A percentile compares a stretch with the other conserved stretches of the same genome.
Evolutionary conservation across 768 basidiomycete genomes (phyloP).

Genomic region (Xerocomellus amylosporus): DNA sequence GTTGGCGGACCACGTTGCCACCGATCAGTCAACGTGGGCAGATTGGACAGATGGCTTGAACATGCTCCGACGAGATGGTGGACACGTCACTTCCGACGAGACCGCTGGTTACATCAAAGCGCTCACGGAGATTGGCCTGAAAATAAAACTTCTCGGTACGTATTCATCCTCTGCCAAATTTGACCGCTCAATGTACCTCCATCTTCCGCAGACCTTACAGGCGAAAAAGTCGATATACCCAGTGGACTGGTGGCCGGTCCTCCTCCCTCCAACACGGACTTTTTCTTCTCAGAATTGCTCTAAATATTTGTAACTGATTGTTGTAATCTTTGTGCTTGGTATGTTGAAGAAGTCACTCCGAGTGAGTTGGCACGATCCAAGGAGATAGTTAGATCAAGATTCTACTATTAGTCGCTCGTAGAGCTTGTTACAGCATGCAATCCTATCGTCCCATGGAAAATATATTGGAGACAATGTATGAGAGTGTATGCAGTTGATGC

Average conservation of each 20-base stretch:
- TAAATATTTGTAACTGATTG: constrained; percentile 18
- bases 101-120: constrained; percentile 84
- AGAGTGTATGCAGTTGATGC: constrained; percentile 59
- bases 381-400: constrained; percentile 10
- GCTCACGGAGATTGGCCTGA: constrained; percentile 87
- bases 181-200: not conserved
- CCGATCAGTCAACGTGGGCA: constrained; percentile 76
- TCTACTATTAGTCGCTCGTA: constrained; percentile 25
- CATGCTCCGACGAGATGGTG: constrained; percentile 78
- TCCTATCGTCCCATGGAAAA: constrained; percentile 14
- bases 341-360: not conserved
- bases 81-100: constrained; percentile 80
- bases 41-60: constrained; percentile 95
- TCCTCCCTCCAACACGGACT: constrained; percentile 76
- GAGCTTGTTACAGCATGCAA: constrained; percentile 22
- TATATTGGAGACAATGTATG: constrained; percentile 14
- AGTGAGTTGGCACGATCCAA: not conserved
- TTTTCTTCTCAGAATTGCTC: constrained; percentile 74
- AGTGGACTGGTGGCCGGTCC: constrained; percentile 73
- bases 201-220: constrained; percentile 66
- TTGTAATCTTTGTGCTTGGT: constrained; percentile 8
- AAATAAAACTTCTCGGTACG: constrained; percentile 84
- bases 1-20: constrained; percentile 75
- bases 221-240: constrained; percentile 87
- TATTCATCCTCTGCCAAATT: constrained; percentile 5